A percentile compares a stretch with the other conserved stretches of the same genome.
These are phyloP conservation scores for Chlorella sorokiniana DNA, from an alignment of 139 green algal species.

Conservation along the genomic window DNA sequence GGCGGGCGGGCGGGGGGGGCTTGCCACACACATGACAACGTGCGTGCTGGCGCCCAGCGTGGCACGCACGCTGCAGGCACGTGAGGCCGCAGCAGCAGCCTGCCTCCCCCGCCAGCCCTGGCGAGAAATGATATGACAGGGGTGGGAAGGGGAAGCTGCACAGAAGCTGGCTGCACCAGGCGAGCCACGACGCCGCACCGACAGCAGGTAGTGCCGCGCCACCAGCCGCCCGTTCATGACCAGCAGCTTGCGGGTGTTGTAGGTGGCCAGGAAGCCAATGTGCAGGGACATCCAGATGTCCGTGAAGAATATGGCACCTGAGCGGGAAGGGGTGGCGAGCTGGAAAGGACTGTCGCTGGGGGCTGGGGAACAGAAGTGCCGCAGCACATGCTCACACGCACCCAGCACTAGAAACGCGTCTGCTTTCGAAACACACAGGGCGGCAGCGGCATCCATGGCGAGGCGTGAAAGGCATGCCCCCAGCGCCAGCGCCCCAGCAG, in stretches of 20 bases:
- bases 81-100: too few species aligned
- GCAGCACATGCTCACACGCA: too few species aligned
- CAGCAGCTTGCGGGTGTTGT: conserved; percentile 50
- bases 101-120: too few species aligned
- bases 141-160: neutral
- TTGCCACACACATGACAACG: too few species aligned
- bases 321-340: neutral
- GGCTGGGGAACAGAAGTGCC: neutral
- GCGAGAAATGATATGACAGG: neutral
- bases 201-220: conserved; percentile 37
- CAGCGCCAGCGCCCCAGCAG: neutral
- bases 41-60: too few species aligned
- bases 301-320: conserved; percentile 35
- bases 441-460: too few species aligned
- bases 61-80: too few species aligned
- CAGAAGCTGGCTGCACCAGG: too few species aligned
- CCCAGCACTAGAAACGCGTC: too few species aligned
- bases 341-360: neutral
- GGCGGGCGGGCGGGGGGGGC: neutral
- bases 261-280: conserved; percentile 52
- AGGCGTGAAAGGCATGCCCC: neutral
- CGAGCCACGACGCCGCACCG: neutral
- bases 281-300: conserved; percentile 53
- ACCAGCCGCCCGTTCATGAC: conserved; percentile 47
- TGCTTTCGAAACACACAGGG: too few species aligned